A percentile compares a stretch with the other conserved stretches of the same genome.
These are phyloP conservation scores for Lasiosphaeria ovina DNA, from an alignment of 495 filamentous ascomycete species.

Conservation along the genomic window DNA sequence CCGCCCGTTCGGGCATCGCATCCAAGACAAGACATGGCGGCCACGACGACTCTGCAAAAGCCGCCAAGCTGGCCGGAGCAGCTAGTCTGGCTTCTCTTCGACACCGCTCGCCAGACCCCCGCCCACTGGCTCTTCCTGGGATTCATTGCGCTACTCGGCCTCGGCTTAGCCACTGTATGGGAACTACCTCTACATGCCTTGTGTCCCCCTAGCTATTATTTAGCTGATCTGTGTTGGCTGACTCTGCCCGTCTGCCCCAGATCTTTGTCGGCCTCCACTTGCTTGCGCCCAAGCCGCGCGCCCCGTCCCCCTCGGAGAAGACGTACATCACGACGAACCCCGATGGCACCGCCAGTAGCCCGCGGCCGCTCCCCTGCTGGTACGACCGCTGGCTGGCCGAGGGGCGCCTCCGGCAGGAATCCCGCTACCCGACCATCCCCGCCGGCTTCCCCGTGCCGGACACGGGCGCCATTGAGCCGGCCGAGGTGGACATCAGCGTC, in stretches of 20 bases:
- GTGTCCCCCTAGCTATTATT: background rate
- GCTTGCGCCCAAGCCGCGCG: conserved; percentile 78
- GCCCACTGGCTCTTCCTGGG: conserved; percentile 29
- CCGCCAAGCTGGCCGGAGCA: conserved; percentile 15
- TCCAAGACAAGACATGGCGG: background rate
- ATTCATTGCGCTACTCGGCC: conserved; percentile 23
- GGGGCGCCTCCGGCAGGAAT: conserved; percentile 40
- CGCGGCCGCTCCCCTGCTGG: conserved; percentile 78
- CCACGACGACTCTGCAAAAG: background rate
- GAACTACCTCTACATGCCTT: background rate
- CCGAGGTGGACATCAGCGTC: conserved; percentile 65
- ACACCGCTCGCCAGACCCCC: conserved; percentile 29
- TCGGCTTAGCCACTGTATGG: conserved; percentile 33
- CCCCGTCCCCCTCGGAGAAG: conserved; percentile 74
- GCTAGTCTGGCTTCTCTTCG: conserved; percentile 29
- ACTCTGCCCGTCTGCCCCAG: conserved; percentile 6
- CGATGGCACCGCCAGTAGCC: conserved; percentile 57
- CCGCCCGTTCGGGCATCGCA: background rate
- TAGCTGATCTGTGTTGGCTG: background rate
- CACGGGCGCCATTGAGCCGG: conserved; percentile 41
- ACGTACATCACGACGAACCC: conserved; percentile 73
- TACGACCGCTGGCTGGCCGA: conserved; percentile 64
- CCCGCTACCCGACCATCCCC: conserved; percentile 32
- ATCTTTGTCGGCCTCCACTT: conserved; percentile 68
- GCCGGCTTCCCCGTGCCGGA: conserved; percentile 34